phyloP scores from a whole-genome alignment of 2,329 filamentous ascomycete species.

The Didymellaceae sp. region DNA sequence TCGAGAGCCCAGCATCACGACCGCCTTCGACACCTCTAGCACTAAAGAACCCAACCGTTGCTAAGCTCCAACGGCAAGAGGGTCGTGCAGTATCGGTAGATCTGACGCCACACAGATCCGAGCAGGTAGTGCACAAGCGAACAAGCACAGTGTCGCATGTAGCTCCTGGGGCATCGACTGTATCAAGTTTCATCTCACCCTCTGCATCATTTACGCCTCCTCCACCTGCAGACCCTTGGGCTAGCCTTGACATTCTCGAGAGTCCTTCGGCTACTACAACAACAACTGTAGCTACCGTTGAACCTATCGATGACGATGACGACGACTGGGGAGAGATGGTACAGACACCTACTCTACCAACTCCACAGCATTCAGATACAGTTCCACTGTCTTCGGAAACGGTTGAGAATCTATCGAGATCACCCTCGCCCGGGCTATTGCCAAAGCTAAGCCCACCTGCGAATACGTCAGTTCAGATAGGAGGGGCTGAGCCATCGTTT shows the following conservation, averaged over 20 bases:
- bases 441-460: slow-evolving; percentile 20
- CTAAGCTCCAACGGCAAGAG: slow-evolving; percentile 28
- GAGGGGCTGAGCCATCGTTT: slow-evolving; percentile 29
- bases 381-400: slow-evolving; percentile 18
- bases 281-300: slow-evolving; percentile 5
- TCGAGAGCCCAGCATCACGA: slow-evolving; percentile 20
- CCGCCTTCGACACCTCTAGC: slow-evolving; percentile 28
- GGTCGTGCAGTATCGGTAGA: slow-evolving; percentile 30
- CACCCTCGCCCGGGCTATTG: slow-evolving; percentile 19
- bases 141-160: slow-evolving; percentile 17
- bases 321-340: slow-evolving; percentile 52
- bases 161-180: slow-evolving; percentile 22
- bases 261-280: slow-evolving; percentile 13
- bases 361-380: slow-evolving; percentile 21
- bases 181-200: slow-evolving; percentile 20
- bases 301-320: slow-evolving; percentile 41
- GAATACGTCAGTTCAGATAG: slow-evolving; percentile 14
- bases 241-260: slow-evolving; percentile 21
- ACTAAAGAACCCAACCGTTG: slow-evolving; percentile 21
- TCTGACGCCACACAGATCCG: slow-evolving; percentile 18
- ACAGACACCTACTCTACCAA: slow-evolving; percentile 41
- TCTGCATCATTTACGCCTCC: slow-evolving; percentile 11
- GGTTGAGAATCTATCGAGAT: slow-evolving; percentile 16
- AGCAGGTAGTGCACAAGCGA: slow-evolving; percentile 22
- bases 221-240: slow-evolving; percentile 26